Percentiles rank a stretch among this genome's conserved stretches.
Evolutionary conservation across 139 green algal species (phyloP).

Genomic region (Yamagishiella unicocca): DNA sequence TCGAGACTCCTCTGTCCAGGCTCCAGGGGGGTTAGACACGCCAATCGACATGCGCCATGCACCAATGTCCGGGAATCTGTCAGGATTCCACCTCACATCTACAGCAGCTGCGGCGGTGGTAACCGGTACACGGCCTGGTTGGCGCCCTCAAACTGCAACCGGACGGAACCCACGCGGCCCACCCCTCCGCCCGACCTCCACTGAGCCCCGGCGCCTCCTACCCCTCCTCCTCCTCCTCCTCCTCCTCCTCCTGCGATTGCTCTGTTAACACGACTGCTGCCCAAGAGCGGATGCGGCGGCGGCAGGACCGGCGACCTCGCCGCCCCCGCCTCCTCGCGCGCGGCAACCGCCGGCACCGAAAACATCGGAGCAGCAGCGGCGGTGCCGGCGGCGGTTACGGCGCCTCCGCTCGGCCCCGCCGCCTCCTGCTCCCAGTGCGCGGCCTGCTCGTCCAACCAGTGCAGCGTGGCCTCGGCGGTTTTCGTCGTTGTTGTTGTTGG

Average conservation of each 20-base stretch:
- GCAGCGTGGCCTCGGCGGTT: neutral
- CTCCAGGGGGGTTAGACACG: no score
- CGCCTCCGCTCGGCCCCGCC: neutral
- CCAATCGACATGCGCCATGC: no score
- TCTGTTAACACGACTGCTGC: neutral
- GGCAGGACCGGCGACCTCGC: neutral
- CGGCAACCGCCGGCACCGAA: neutral
- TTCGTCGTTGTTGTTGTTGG: neutral
- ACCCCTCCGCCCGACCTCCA: neutral
- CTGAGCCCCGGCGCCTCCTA: neutral
- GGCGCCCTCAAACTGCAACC: slow-evolving; percentile 56
- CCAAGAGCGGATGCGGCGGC: neutral
- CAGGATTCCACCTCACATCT: no score
- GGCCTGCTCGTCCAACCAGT: neutral
- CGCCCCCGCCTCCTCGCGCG: neutral
- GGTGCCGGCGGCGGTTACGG: neutral
- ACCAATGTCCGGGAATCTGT: no score
- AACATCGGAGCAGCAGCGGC: neutral
- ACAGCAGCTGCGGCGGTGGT: no score
- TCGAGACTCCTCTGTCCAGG: no score
- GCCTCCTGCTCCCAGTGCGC: neutral
- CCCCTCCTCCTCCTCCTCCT: neutral
- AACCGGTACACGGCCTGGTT: slow-evolving; percentile 56
- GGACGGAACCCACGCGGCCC: neutral
- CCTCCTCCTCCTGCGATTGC: neutral